A percentile compares a stretch with the other conserved stretches of the same genome.
phyloP scores from a whole-genome alignment of 2,329 filamentous ascomycete genomes.

The Pseudogymnoascus sp. region DNA sequence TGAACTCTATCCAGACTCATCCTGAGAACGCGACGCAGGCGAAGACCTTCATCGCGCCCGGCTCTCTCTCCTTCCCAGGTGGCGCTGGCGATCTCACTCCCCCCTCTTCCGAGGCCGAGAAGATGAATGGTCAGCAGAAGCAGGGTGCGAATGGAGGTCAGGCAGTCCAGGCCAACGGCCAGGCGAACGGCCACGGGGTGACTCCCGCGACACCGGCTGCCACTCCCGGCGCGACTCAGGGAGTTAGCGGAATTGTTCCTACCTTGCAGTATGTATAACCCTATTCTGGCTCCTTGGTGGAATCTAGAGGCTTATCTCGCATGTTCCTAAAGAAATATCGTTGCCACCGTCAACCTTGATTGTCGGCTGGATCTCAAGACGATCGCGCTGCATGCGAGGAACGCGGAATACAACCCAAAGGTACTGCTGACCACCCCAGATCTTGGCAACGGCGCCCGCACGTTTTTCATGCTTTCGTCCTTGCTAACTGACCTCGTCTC shows the following conservation, averaged over 20 bases:
- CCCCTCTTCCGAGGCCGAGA: slow-evolving; percentile 64
- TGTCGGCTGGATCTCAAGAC: slow-evolving; percentile 98
- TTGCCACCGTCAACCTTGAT: slow-evolving; percentile 96
- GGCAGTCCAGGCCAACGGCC: slow-evolving; percentile 36
- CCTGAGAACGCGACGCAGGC: slow-evolving; percentile 87
- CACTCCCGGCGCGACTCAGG: slow-evolving; percentile 74
- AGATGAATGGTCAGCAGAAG: slow-evolving; percentile 44
- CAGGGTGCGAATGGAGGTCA: slow-evolving; percentile 34
- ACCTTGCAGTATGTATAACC: slow-evolving; percentile 88
- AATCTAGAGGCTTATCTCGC: slow-evolving; percentile 44
- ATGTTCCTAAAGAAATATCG: slow-evolving; percentile 73
- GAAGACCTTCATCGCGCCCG: slow-evolving; percentile 88
- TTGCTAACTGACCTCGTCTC: slow-evolving; percentile 27
- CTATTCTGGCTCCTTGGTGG: slow-evolving; percentile 26
- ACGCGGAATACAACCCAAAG: slow-evolving; percentile 98
- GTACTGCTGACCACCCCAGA: slow-evolving; percentile 44
- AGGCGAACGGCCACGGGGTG: slow-evolving; percentile 62
- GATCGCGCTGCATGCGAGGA: slow-evolving; percentile 94
- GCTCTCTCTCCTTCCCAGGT: slow-evolving; percentile 85
- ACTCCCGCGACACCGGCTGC: slow-evolving; percentile 85
- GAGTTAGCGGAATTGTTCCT: slow-evolving; percentile 82
- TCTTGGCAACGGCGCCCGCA: slow-evolving; percentile 31
- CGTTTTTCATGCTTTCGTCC: slow-evolving; percentile 32
- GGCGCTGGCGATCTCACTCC: slow-evolving; percentile 76
- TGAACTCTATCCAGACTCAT: slow-evolving; percentile 88